A percentile compares a stretch with the other conserved stretches of the same genome.
phyloP scores from a whole-genome alignment of 768 basidiomycete species.

The Boletales sp. region DNA sequence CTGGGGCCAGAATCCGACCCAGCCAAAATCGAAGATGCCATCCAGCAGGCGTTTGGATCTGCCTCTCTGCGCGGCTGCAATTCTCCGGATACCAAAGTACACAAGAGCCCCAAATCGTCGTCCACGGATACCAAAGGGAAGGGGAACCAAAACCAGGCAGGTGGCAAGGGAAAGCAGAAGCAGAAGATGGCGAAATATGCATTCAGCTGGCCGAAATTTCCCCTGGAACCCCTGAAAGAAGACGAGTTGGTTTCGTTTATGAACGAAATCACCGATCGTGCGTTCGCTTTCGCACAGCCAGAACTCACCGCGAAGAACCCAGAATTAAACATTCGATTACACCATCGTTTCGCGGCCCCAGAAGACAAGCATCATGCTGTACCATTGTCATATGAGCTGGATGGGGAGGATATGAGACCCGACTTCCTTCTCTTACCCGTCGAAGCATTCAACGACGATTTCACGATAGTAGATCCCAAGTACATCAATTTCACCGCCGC shows the following conservation, averaged over 20 bases:
- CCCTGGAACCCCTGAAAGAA: neutral
- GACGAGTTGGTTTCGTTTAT: conserved; percentile 1
- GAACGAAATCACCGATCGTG: neutral
- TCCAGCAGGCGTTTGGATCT: neutral
- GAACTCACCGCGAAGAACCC: too few species aligned
- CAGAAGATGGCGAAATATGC: neutral
- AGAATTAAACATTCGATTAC: neutral
- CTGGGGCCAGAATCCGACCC: neutral
- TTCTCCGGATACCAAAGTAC: too few species aligned
- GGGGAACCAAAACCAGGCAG: neutral
- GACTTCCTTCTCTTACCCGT: conserved; percentile 3
- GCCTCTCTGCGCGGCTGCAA: neutral
- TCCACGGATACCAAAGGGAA: neutral
- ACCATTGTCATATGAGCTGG: conserved; percentile 31
- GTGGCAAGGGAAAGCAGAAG: neutral
- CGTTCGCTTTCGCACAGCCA: neutral
- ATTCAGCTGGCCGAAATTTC: conserved; percentile 1
- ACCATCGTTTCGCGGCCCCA: conserved; percentile 3
- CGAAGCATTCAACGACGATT: neutral
- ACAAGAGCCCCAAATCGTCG: neutral
- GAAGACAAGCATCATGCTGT: neutral
- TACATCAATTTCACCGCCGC: neutral
- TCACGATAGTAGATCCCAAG: neutral
- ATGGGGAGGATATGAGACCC: conserved; percentile 4
- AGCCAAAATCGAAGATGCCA: neutral